phyloP scores from a whole-genome alignment of 2,329 filamentous ascomycete species.

The Penicillium sp. region DNA sequence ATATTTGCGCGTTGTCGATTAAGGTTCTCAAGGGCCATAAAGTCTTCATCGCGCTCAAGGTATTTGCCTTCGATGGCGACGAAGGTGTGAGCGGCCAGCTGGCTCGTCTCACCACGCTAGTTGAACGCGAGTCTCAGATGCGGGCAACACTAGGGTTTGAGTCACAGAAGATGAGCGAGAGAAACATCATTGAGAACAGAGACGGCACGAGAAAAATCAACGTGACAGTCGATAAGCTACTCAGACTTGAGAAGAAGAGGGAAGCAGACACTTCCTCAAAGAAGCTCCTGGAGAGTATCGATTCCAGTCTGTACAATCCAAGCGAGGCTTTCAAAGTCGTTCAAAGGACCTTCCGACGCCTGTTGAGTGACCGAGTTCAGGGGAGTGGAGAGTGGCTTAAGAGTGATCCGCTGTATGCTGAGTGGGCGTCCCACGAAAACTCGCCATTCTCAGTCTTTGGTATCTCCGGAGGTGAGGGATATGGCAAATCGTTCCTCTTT shows the following conservation, averaged over 20 bases:
- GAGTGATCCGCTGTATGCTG: not conserved
- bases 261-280: slow-evolving; percentile 10
- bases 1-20: slow-evolving; percentile 27
- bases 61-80: slow-evolving; percentile 29
- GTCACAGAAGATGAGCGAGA: slow-evolving; percentile 25
- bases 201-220: slow-evolving; percentile 15
- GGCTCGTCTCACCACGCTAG: slow-evolving; percentile 20
- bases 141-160: slow-evolving; percentile 26
- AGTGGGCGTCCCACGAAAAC: not conserved
- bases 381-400: slow-evolving; percentile 11
- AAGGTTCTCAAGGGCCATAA: slow-evolving; percentile 26
- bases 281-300: slow-evolving; percentile 8
- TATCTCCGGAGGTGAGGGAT: slow-evolving; percentile 13
- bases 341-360: slow-evolving; percentile 1
- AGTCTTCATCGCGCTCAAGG: slow-evolving; percentile 24
- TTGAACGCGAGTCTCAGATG: slow-evolving; percentile 29
- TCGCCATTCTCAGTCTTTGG: slow-evolving; percentile 7
- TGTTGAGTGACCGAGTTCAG: slow-evolving; percentile 5
- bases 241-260: slow-evolving; percentile 13
- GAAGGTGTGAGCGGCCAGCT: slow-evolving; percentile 29
- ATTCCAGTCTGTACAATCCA: slow-evolving; percentile 12
- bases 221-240: slow-evolving; percentile 13
- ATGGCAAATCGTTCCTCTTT: slow-evolving; percentile 17
- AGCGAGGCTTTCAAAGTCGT: slow-evolving; percentile 9
- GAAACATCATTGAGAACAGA: slow-evolving; percentile 13